Base-by-base conservation (phyloP, 352 stramenopile species). In the Saprolegnia diclina region DNA sequence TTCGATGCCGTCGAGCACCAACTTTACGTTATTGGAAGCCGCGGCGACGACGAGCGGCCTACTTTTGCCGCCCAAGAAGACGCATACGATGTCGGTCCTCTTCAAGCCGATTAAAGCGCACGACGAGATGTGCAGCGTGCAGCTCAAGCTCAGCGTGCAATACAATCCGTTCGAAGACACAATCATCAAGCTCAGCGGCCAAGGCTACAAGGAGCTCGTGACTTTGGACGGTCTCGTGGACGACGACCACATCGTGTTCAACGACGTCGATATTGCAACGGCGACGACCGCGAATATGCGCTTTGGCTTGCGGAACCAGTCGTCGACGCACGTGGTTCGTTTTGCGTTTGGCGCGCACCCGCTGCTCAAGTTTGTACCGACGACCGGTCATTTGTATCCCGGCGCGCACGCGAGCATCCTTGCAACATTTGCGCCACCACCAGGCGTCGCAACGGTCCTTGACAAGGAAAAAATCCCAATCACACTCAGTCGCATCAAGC, bases 81-180 rank as follows among this genome's bases (percentile, higher is more conserved):
- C 77, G 0, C 79, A 94, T 54, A 79, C 77, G 0, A 72, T 97
- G 29, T 44, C 72, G 1, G 65, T 97, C 22, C 77, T 91, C 29
- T 98, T 97, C 64, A 88, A 89, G 54, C 91, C 92, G 0, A 75
- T 86, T 46, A 91, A 89, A 65, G 71, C 62, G 32, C 88, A 95
- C 26, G 83, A 92, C 0, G 81, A 94, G 21, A 71, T 74, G 26
- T 76, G 76, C 26, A 70, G 35, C 0, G 79, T 77, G 0, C 56
- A 76, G 24, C 72, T 98, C 16, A 91, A 91, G 70, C 81, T 97
- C 22, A 90, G 78, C 0, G 90, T 98, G 0, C 80, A 97, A 63
- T 94, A 96, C 71, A 98, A 98, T 42, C 76, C 77, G 18, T 98
- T 96, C 65, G 92, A 96, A 64, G 85, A 95, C 16, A 93, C 88